phyloP scores from a whole-genome alignment of 1,284 basidiomycete genomes.

The Salmacisia buchloeana region DNA sequence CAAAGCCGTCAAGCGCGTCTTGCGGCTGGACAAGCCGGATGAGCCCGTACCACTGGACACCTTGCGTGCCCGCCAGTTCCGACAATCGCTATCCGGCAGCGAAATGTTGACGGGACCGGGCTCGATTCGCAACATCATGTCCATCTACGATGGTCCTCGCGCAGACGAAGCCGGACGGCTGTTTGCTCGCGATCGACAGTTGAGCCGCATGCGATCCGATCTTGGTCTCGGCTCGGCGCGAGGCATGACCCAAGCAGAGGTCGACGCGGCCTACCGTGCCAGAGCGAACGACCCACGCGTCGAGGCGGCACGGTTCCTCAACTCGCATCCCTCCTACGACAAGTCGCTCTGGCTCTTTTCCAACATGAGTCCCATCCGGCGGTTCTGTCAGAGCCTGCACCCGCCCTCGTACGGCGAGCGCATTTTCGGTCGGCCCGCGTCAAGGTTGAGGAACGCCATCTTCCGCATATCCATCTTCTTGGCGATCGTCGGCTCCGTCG shows the following conservation, averaged over 20 bases:
- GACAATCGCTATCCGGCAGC: slow-evolving; percentile 33
- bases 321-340: slow-evolving; percentile 82
- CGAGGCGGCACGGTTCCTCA: slow-evolving; percentile 79
- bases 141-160: background rate
- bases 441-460: slow-evolving; percentile 60
- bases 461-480: slow-evolving; percentile 72
- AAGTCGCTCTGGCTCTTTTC: slow-evolving; percentile 83
- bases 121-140: slow-evolving; percentile 3
- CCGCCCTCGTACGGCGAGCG: slow-evolving; percentile 75
- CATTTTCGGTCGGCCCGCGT: slow-evolving; percentile 55
- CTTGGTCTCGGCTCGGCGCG: slow-evolving; percentile 31
- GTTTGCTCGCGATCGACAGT: slow-evolving; percentile 63
- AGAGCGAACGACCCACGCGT: slow-evolving; percentile 67
- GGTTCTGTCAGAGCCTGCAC: slow-evolving; percentile 76
- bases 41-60: slow-evolving; percentile 62
- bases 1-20: slow-evolving; percentile 14
- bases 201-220: slow-evolving; percentile 52
- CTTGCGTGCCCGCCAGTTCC: slow-evolving; percentile 28
- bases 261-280: slow-evolving; percentile 27
- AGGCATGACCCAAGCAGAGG: slow-evolving; percentile 18
- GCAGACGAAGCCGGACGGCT: slow-evolving; percentile 43
- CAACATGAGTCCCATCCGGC: slow-evolving; percentile 70
- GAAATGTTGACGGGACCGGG: slow-evolving; percentile 17
- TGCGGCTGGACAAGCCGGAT: slow-evolving; percentile 57
- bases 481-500: slow-evolving; percentile 75